phyloP scores from a whole-genome alignment of 805 yeast genomes.

The Priceomyces melissophilus region DNA sequence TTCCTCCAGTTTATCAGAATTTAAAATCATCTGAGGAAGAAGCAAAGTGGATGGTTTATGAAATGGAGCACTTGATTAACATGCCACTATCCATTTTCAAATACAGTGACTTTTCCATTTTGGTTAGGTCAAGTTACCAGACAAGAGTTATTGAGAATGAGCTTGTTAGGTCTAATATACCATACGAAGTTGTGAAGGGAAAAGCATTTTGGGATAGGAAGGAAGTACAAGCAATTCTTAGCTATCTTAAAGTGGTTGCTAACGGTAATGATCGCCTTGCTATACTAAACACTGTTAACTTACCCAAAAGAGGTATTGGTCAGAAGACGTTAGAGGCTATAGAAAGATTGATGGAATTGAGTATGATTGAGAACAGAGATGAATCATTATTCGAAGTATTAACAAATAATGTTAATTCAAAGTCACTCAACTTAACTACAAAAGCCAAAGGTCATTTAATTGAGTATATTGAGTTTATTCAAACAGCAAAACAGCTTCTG shows the following conservation, averaged over 20 bases:
- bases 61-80: constrained; percentile 46
- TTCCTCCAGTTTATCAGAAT: constrained; percentile 46
- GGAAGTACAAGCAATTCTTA: constrained; percentile 62
- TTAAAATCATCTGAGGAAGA: constrained; percentile 48
- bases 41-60: constrained; percentile 55
- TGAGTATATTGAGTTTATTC: constrained; percentile 24
- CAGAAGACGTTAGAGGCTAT: constrained; percentile 41
- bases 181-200: constrained; percentile 70
- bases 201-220: constrained; percentile 74
- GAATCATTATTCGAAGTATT: constrained; percentile 10
- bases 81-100: constrained; percentile 42
- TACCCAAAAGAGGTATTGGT: constrained; percentile 71
- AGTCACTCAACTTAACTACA: constrained; percentile 9
- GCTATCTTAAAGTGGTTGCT: constrained; percentile 60
- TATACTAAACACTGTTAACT: constrained; percentile 50
- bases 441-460: constrained; percentile 15
- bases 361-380: constrained; percentile 6
- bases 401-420: constrained; percentile 4
- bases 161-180: constrained; percentile 51
- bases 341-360: constrained; percentile 11
- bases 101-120: constrained; percentile 64
- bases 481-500: constrained; percentile 13
- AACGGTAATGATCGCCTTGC: constrained; percentile 62
- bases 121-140: constrained; percentile 63
- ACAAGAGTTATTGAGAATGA: constrained; percentile 64